Evolutionary conservation across 1,284 basidiomycete species (phyloP), one percentile per base, ranked within the genome.

Genomic region (Ganoderma meredithae): DNA sequence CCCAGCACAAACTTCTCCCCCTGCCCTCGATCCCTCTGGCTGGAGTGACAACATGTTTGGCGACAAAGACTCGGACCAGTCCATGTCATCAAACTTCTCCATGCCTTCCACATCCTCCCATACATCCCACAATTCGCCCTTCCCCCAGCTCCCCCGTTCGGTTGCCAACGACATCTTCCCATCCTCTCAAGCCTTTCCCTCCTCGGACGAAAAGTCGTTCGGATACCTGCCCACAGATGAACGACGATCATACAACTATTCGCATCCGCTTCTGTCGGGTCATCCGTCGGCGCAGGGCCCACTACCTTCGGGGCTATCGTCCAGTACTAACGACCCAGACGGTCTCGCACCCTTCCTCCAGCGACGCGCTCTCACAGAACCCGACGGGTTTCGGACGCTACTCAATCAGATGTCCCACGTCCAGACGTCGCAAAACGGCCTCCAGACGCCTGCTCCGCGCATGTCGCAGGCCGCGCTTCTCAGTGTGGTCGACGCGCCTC

Each of bases 11-110:
- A 77, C 84, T 69, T 81, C 83, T 43, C 74, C 85, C 72, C 83
- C 83, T 49, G 81, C 85, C 63, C 82, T 90, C 63, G 87, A 89
- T 71, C 78, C 83, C 60, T 73, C 80, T 59, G 76, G 80, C 61
- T 92, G 91, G 91, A 84, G 88, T 55, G 86, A 90, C 52, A 78
- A 83, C 15, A 82, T 90, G 70, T 82, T 88, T 60, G 82, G 89
- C 76, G 80, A 78, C 62, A 87, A 88, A 49, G 84, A 85, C 58
- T 82, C 83, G 62, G 76, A 83, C 13, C 81, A 83, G 59, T 77
- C 80, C 12, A 74, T 84, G 17, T 73, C 82, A 40, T 79, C 84
- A 47, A 70, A 80, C 22, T 79, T 83, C 27, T 74, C 84, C 77
- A 80, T 80, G 71, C 81, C 77, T 25, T 67, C 77, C 27, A 67